Evolutionary conservation across 192 early-diverging fungal genomes (phyloP).

Genomic region (Backusella australiensis): DNA sequence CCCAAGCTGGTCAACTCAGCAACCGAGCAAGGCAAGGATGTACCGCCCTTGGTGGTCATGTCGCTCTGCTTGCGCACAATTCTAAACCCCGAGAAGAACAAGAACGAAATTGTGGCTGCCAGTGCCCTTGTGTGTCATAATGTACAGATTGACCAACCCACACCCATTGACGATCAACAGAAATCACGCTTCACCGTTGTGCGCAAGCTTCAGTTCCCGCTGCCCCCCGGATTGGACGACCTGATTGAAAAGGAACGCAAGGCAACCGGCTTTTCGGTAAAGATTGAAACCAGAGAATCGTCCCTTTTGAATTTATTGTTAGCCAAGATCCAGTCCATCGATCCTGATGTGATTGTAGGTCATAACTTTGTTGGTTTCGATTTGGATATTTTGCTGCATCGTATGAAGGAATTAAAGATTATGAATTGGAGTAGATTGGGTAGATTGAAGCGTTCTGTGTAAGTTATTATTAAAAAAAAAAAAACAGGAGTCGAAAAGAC

Average conservation of each 20-base stretch:
- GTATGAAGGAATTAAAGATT: slow-evolving; percentile 81
- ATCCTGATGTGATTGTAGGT: slow-evolving; percentile 94
- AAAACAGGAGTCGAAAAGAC: neutral
- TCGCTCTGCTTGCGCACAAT: slow-evolving; percentile 82
- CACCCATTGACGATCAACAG: slow-evolving; percentile 39
- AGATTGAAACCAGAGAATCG: slow-evolving; percentile 64
- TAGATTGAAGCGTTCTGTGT: slow-evolving; percentile 72
- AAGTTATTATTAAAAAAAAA: slow-evolving; percentile 14
- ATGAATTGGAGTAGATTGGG: slow-evolving; percentile 89
- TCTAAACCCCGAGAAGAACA: slow-evolving; percentile 73
- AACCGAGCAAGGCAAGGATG: slow-evolving; percentile 45
- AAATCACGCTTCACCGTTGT: slow-evolving; percentile 65
- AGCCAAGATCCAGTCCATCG: slow-evolving; percentile 70
- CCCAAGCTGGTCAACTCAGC: slow-evolving; percentile 68
- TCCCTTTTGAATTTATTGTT: slow-evolving; percentile 75
- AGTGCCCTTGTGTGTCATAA: slow-evolving; percentile 75
- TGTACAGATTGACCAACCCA: slow-evolving; percentile 58
- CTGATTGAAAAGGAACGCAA: slow-evolving; percentile 39
- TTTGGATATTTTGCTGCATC: slow-evolving; percentile 88
- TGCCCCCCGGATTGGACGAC: slow-evolving; percentile 78
- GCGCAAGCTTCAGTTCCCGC: slow-evolving; percentile 72
- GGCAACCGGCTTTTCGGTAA: slow-evolving; percentile 44
- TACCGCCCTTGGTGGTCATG: slow-evolving; percentile 84
- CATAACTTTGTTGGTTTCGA: slow-evolving; percentile 98
- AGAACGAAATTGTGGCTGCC: slow-evolving; percentile 88